These are phyloP conservation scores for Apostasia ramifera DNA, from an alignment of 106 monocot species.

Conservation along the genomic window DNA sequence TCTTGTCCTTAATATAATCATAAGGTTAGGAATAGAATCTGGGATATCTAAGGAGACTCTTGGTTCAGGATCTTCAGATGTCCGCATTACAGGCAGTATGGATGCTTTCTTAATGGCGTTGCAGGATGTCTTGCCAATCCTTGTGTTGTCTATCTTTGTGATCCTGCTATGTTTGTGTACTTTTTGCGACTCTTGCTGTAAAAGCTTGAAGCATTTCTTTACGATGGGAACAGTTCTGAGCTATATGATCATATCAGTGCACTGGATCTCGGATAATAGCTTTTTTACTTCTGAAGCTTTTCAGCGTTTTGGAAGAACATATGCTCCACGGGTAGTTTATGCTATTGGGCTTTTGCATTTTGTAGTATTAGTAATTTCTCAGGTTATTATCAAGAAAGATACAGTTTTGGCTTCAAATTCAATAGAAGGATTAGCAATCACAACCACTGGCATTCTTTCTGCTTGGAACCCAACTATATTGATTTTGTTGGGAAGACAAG, in stretches of 20 bases:
- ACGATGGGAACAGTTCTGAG: slow-evolving; percentile 34
- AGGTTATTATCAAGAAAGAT: slow-evolving; percentile 12
- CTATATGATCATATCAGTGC: slow-evolving; percentile 51
- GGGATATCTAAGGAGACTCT: slow-evolving; percentile 56
- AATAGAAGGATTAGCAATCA: slow-evolving; percentile 20
- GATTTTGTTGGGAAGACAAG: slow-evolving; percentile 83
- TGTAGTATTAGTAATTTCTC: slow-evolving; percentile 33
- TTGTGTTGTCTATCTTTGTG: slow-evolving; percentile 27
- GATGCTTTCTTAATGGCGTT: slow-evolving; percentile 22
- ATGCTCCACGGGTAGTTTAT: slow-evolving; percentile 67
- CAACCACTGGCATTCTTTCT: slow-evolving; percentile 44
- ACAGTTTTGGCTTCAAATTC: slow-evolving; percentile 12
- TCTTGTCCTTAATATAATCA: slow-evolving; percentile 55
- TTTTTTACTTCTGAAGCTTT: slow-evolving; percentile 14
- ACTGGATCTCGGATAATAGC: slow-evolving; percentile 62
- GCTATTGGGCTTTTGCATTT: slow-evolving; percentile 49
- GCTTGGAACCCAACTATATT: slow-evolving; percentile 77
- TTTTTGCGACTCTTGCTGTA: slow-evolving; percentile 13
- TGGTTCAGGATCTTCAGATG: slow-evolving; percentile 25
- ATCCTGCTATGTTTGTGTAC: slow-evolving; percentile 32
- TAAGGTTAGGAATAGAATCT: slow-evolving; percentile 52
- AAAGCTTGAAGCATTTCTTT: slow-evolving; percentile 21
- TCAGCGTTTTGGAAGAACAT: slow-evolving; percentile 41
- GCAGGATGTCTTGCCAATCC: slow-evolving; percentile 44
- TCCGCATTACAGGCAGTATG: slow-evolving; percentile 16